A percentile compares a stretch with the other conserved stretches of the same genome.
These are phyloP conservation scores for Ceratocystis huliohia DNA, from an alignment of 2,329 filamentous ascomycete species.

Conservation along the genomic window DNA sequence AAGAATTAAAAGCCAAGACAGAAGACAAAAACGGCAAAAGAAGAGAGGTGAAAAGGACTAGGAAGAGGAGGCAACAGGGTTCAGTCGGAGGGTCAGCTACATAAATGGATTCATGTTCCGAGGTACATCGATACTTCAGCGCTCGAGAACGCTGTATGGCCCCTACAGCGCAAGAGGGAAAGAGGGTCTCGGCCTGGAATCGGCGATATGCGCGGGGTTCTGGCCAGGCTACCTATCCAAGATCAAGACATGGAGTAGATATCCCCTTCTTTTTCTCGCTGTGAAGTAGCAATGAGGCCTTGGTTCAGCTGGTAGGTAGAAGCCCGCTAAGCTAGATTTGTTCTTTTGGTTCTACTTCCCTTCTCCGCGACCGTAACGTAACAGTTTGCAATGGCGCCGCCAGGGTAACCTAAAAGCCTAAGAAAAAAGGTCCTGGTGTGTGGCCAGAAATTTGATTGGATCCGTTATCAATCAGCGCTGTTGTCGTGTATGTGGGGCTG, in stretches of 20 bases:
- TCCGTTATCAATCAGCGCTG: conserved; percentile 13
- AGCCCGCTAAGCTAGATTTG: too few relatives aligned
- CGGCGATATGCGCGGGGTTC: neutral
- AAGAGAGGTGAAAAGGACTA: neutral
- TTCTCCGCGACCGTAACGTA: neutral
- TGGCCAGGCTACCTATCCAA: too few relatives aligned
- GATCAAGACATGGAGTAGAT: neutral
- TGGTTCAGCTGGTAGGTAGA: too few relatives aligned
- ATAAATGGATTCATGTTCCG: neutral
- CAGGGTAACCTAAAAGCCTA: neutral
- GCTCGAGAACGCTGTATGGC: too few relatives aligned
- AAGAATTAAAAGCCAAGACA: neutral
- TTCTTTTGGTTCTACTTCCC: neutral
- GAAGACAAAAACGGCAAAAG: conserved; percentile 2
- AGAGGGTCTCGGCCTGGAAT: too few relatives aligned
- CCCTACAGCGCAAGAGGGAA: too few relatives aligned
- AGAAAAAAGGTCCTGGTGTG: neutral
- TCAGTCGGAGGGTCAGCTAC: neutral
- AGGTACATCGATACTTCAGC: neutral
- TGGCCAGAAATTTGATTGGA: neutral
- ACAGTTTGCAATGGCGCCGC: neutral
- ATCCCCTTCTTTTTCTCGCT: too few relatives aligned
- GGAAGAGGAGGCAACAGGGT: neutral
- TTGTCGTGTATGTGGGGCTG: conserved; percentile 2
- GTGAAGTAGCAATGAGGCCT: too few relatives aligned